Base-by-base conservation (phyloP, 345 rosid species). In the Pistacia vera region DNA sequence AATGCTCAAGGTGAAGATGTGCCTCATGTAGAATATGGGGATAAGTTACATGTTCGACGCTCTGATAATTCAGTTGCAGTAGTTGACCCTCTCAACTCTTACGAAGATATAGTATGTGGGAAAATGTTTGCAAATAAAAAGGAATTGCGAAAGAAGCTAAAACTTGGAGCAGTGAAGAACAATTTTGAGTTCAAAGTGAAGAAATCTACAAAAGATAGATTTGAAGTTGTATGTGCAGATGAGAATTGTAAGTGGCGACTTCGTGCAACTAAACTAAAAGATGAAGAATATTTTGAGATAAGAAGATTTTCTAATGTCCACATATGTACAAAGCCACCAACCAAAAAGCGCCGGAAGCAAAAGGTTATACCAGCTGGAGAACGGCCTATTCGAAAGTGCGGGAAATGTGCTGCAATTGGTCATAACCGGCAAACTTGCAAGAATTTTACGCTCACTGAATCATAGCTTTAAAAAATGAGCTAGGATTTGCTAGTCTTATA, bases 161-260 rank as follows among this genome's bases (percentile, higher is more conserved):
- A 68, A 17, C 46, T 52, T 16, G 72, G 16, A 68, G 72, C 72
- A 52, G 4, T 13, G 9, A 68, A 68, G 46, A 33, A 68, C 28
- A 68, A 52, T 52, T 68, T 68, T 68, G 72, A 58, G 35, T 68
- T 52, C 72, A 52, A 52, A 68, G 72, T 68, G 72, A 30, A 20
- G 8, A 68, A 33, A 44, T 68, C 72, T 16, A 52, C 60, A 20
- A 68, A 68, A 52, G 12, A 52, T 52, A 59, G 72, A 17, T 68
- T 68, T 68, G 72, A 52, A 68, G 60, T 68, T 52, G 46, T 68
- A 30, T 52, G 72, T 4, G 72, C 61, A 11, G 72, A 68, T 52
- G 8, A 18, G 0, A 52, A 52, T 2, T 68, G 60, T 52, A 68
- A 68, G 20, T 68, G 72, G 72, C 61, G 72, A 28, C 72, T 68